These are phyloP conservation scores for Coniochaeta ligniaria DNA, from an alignment of 2,329 filamentous ascomycete genomes.

Conservation along the genomic window DNA sequence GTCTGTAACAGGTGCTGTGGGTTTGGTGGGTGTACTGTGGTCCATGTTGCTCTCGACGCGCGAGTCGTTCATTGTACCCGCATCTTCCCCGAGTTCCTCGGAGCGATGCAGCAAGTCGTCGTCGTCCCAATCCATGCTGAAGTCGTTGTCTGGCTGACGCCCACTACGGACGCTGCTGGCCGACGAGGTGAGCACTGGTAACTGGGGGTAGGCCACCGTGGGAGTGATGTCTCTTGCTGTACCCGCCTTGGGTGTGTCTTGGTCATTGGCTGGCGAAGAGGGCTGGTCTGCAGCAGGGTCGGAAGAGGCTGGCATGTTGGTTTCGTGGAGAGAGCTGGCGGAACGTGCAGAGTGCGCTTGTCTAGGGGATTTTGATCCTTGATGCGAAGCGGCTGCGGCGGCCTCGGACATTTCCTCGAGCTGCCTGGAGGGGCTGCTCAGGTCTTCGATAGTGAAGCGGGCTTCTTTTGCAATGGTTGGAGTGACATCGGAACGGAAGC, in stretches of 20 bases:
- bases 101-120: constrained; percentile 19
- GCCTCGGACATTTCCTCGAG: constrained; percentile 17
- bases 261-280: constrained; percentile 8
- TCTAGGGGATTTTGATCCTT: neutral
- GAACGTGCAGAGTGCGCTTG: neutral
- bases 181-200: constrained; percentile 25
- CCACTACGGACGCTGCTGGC: constrained; percentile 37
- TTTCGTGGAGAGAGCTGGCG: neutral
- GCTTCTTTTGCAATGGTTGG: constrained; percentile 21
- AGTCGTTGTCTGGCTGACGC: constrained; percentile 39
- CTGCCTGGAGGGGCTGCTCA: constrained; percentile 23
- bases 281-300: neutral
- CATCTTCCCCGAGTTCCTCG: constrained; percentile 4
- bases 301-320: neutral
- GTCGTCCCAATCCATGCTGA: constrained; percentile 25
- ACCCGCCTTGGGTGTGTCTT: constrained; percentile 1
- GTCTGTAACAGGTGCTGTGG: neutral
- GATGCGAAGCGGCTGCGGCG: neutral
- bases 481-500: constrained; percentile 36
- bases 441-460: constrained; percentile 6
- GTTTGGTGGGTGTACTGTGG: constrained; percentile 3
- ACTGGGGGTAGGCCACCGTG: constrained; percentile 20
- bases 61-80: neutral
- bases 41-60: neutral
- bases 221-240: constrained; percentile 3